A percentile compares a stretch with the other conserved stretches of the same genome.
These are phyloP conservation scores for Pleurozium schreberi DNA, from an alignment of 225 moss, liverwort and hornwort species.

Conservation along the genomic window DNA sequence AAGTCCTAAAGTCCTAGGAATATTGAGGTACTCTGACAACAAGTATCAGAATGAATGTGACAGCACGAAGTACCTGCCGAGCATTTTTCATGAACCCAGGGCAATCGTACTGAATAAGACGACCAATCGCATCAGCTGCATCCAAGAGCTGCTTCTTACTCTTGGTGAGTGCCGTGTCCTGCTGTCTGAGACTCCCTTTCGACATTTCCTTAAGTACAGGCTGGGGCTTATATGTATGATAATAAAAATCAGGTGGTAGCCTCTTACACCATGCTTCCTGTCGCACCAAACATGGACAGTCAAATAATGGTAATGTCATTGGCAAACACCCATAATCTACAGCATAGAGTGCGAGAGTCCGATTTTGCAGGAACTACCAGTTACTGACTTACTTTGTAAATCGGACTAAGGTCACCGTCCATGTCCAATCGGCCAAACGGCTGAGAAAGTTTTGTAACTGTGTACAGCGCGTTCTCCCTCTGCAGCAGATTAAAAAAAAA, in stretches of 20 bases:
- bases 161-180: constrained; percentile 49
- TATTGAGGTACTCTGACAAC: neutral
- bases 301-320: neutral
- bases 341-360: neutral
- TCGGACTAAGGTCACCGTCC: constrained; percentile 59
- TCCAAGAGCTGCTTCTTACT: constrained; percentile 50
- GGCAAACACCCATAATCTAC: neutral
- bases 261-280: constrained; percentile 93
- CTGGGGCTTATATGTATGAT: constrained; percentile 37
- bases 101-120: constrained; percentile 64
- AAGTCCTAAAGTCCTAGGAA: neutral
- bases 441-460: constrained; percentile 40
- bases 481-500: constrained; percentile 1
- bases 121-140: constrained; percentile 62
- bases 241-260: constrained; percentile 31
- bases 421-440: constrained; percentile 59
- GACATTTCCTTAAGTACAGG: constrained; percentile 42
- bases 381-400: constrained; percentile 53
- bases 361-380: neutral
- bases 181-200: constrained; percentile 37
- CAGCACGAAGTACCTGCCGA: constrained; percentile 47
- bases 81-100: constrained; percentile 73
- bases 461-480: constrained; percentile 65
- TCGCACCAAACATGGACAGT: constrained; percentile 3
- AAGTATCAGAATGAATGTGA: neutral